phyloP scores from a whole-genome alignment of 2,329 filamentous ascomycete genomes.

The Calonectria montana region DNA sequence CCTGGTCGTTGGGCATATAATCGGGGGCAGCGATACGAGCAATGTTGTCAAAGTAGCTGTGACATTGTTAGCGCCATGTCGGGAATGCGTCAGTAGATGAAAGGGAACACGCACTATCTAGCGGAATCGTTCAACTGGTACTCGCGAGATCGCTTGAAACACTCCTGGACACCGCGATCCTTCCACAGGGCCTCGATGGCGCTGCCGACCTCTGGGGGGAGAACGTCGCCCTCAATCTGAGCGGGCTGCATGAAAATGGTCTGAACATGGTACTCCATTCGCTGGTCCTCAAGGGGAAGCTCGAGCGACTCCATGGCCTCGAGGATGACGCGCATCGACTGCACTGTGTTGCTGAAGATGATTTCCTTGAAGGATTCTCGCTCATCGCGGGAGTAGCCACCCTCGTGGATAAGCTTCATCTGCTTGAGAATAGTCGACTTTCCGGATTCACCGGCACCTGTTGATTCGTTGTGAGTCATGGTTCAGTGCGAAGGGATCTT shows the following conservation, averaged over 20 bases:
- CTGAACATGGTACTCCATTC: slow-evolving; percentile 97
- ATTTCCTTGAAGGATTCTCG: slow-evolving; percentile 78
- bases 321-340: slow-evolving; percentile 76
- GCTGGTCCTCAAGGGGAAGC: slow-evolving; percentile 88
- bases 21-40: slow-evolving; percentile 90
- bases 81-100: neutral
- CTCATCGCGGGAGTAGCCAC: slow-evolving; percentile 94
- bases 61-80: slow-evolving; percentile 45
- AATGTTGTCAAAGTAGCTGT: slow-evolving; percentile 95
- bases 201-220: slow-evolving; percentile 93
- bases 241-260: slow-evolving; percentile 99
- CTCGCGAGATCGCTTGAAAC: slow-evolving; percentile 94
- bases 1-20: slow-evolving; percentile 95
- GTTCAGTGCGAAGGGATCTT: neutral
- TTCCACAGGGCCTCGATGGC: slow-evolving; percentile 95
- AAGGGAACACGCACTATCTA: slow-evolving; percentile 78
- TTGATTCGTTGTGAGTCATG: slow-evolving; percentile 44
- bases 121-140: slow-evolving; percentile 98
- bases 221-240: slow-evolving; percentile 94
- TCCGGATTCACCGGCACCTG: slow-evolving; percentile 92
- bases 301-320: slow-evolving; percentile 77
- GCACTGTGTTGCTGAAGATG: slow-evolving; percentile 77
- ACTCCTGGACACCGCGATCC: slow-evolving; percentile 91
- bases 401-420: slow-evolving; percentile 99
- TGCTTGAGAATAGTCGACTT: slow-evolving; percentile 99